phyloP scores from a whole-genome alignment of 768 basidiomycete species.

The Pleurotus platypus region DNA sequence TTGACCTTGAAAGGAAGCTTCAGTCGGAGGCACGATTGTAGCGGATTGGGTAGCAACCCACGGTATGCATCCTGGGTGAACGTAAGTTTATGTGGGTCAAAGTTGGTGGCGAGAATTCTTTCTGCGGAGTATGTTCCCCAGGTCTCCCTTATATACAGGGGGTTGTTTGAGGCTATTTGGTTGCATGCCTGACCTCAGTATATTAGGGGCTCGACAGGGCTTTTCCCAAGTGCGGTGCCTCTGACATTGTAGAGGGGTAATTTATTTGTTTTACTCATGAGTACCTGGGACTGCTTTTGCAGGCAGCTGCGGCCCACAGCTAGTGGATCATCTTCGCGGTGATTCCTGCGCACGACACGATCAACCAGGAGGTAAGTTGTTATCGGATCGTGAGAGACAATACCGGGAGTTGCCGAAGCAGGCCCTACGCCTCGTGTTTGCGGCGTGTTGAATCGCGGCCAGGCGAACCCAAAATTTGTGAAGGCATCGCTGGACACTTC shows the following conservation, averaged over 20 bases:
- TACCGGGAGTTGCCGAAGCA: slow-evolving; percentile 26
- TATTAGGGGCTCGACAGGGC: background rate
- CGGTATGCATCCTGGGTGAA: slow-evolving; percentile 33
- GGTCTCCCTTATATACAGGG: slow-evolving; percentile 14
- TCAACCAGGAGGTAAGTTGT: slow-evolving; percentile 10
- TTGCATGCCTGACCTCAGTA: background rate
- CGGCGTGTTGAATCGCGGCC: slow-evolving; percentile 30
- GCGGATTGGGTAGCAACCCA: slow-evolving; percentile 19
- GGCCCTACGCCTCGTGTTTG: slow-evolving; percentile 38
- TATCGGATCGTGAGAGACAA: slow-evolving; percentile 2
- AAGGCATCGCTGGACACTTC: slow-evolving; percentile 3
- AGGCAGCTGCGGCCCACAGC: too few relatives aligned
- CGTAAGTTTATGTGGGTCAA: slow-evolving; percentile 6
- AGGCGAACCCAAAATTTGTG: slow-evolving; percentile 14
- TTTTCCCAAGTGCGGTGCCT: background rate
- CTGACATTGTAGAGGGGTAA: background rate
- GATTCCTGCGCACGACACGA: background rate
- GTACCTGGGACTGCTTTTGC: too few relatives aligned
- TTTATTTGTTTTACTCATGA: too few relatives aligned
- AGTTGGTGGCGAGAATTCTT: slow-evolving; percentile 11
- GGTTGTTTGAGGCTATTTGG: slow-evolving; percentile 14
- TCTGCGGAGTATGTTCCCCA: slow-evolving; percentile 10
- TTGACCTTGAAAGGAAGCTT: slow-evolving; percentile 21
- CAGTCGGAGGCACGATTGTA: slow-evolving; percentile 6
- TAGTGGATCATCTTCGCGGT: background rate